A percentile compares a stretch with the other conserved stretches of the same genome.
Evolutionary conservation across 2,329 filamentous ascomycete species (phyloP).

Genomic region (Lasiodiplodia citricola): DNA sequence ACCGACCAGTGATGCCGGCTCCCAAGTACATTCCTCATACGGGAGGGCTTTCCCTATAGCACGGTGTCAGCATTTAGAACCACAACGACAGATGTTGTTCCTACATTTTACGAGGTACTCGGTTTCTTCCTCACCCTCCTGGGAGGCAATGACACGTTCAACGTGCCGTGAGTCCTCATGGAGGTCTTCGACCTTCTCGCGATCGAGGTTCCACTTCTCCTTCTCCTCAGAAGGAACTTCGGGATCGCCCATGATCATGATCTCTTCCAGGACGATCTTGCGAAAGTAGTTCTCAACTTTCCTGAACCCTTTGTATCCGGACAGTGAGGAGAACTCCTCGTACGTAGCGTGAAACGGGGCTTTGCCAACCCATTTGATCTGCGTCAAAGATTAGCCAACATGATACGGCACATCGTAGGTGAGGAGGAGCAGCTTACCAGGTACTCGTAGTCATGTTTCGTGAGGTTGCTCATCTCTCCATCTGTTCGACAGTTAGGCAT

Average conservation of each 20-base stretch:
- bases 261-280: constrained; percentile 79
- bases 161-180: constrained; percentile 90
- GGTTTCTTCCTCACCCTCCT: constrained; percentile 76
- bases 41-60: constrained; percentile 75
- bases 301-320: constrained; percentile 80
- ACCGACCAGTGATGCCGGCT: constrained; percentile 75
- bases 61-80: constrained; percentile 34
- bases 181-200: constrained; percentile 87
- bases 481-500: constrained; percentile 36
- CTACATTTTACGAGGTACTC: constrained; percentile 94
- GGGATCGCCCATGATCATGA: constrained; percentile 71
- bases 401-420: background rate
- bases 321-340: constrained; percentile 79
- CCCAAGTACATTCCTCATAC: constrained; percentile 97
- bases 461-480: constrained; percentile 45
- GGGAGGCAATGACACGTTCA: constrained; percentile 86
- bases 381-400: constrained; percentile 37
- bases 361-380: constrained; percentile 96
- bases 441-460: constrained; percentile 84
- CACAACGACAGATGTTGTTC: constrained; percentile 28
- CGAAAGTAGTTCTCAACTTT: constrained; percentile 95
- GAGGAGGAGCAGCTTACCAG: constrained; percentile 49
- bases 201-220: constrained; percentile 94
- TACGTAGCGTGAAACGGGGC: constrained; percentile 96
- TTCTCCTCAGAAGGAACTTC: constrained; percentile 82